phyloP scores from a whole-genome alignment of 148 eudicot species.

The Chenopodium quinoa region DNA sequence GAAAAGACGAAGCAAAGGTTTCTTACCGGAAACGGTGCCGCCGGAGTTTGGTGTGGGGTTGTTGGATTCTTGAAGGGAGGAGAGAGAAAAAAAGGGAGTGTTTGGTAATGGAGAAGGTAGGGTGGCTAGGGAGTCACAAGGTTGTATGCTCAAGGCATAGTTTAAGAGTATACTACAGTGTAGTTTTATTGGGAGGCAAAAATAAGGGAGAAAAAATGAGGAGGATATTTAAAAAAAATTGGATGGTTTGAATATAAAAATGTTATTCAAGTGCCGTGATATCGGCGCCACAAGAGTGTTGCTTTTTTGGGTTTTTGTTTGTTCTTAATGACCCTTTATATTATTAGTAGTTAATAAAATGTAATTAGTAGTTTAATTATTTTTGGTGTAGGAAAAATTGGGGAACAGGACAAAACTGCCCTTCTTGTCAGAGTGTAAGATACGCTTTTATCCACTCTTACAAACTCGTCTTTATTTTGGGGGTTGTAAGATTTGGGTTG shows the following conservation, averaged over 20 bases:
- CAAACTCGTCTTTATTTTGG: not conserved
- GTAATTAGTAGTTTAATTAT: not conserved
- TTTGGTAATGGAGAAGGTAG: constrained; percentile 2
- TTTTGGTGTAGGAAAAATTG: not conserved
- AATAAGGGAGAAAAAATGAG: constrained; percentile 14
- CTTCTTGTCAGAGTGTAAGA: constrained; percentile 12
- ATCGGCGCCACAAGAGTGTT: constrained; percentile 28
- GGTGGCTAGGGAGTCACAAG: constrained; percentile 4
- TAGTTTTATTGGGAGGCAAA: constrained; percentile 5
- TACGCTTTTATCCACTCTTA: constrained; percentile 7
- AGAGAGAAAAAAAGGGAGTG: not conserved
- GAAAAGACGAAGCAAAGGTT: not conserved
- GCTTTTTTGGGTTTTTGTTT: constrained; percentile 20
- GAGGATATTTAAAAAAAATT: too few relatives aligned
- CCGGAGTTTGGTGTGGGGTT: not conserved
- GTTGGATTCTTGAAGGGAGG: constrained; percentile 16
- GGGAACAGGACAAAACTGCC: constrained; percentile 27
- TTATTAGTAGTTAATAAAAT: not conserved
- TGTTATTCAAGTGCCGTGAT: constrained; percentile 25
- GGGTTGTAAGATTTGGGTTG: not conserved
- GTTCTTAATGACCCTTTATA: not conserved
- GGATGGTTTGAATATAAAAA: not conserved
- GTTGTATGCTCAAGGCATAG: constrained; percentile 26
- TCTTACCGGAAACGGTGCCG: constrained; percentile 16
- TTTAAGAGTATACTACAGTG: not conserved